Base-by-base conservation (phyloP, 176 grass and related monocot species). In the Avena atlantica region DNA sequence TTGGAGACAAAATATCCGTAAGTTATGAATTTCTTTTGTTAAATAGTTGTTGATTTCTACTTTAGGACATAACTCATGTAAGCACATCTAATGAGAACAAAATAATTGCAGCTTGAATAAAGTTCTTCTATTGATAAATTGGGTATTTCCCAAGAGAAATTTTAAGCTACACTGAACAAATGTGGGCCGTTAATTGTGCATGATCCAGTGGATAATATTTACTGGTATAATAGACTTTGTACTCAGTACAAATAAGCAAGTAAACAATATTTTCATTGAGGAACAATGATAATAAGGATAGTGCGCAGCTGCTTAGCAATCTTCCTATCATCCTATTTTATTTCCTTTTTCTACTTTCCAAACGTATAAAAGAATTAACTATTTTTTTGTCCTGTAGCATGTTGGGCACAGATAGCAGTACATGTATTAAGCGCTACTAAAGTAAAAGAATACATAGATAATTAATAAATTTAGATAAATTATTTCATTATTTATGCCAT, bases 1-100 rank as follows among this genome's bases (percentile, higher is more conserved):
- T 79, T 96, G 78, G 92, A 96, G 78, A 98, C 97, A 86, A 98
- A 98, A 72, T 98, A 67, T 66, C 97, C 90, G 94, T 98, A 91
- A 94, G 97, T 95, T 47, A 44, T 76, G 37, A 67, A 82, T 42
- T n/a, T 89, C 15, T 34, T 27, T 8, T 31, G 25, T 76, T 25
- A 76, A 59, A 72, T 65, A 17, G 36, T 24, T 76, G 50, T 40
- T 69, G 14, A 36, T 69, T 31, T 45, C 48, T 69, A 48, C 37
- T 85, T 85, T 51, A 11, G 74, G 27, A 36, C 2, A 68, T 56
- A 64, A 24, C 47, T 9, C 12, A 72, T 75, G 34, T 56, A 36
- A 53, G 7, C 12, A 81, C 9, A 50, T 19, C 17, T 58, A 10
- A 72, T 61, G 4, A 60, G 12, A 52, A 84, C 12, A 70, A 59